Evolutionary conservation across 2,329 filamentous ascomycete species (phyloP).

Genomic region (Monosporascus ibericus): DNA sequence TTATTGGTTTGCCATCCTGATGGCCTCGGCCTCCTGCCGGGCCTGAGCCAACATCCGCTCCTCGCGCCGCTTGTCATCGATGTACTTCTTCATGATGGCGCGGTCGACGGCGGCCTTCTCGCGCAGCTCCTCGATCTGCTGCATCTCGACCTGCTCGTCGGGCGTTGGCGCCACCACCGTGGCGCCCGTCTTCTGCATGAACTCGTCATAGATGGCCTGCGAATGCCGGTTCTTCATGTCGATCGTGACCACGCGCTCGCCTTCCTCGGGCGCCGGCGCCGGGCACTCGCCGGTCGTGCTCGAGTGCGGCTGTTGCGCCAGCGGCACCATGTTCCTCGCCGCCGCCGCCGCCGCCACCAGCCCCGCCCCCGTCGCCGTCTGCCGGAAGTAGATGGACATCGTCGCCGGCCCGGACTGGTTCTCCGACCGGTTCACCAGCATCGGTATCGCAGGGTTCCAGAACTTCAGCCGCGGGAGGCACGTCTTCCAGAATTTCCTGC

Average conservation of each 20-base stretch:
- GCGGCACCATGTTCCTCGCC: slow-evolving; percentile 20
- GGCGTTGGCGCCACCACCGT: slow-evolving; percentile 47
- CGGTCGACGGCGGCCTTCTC: slow-evolving; percentile 49
- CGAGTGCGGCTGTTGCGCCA: slow-evolving; percentile 37
- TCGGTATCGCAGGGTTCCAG: slow-evolving; percentile 80
- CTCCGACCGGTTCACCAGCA: slow-evolving; percentile 68
- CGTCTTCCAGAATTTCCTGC: slow-evolving; percentile 81
- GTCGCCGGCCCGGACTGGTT: slow-evolving; percentile 51
- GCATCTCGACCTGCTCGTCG: slow-evolving; percentile 54
- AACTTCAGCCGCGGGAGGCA: slow-evolving; percentile 85
- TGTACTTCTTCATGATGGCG: slow-evolving; percentile 43
- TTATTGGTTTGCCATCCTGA: slow-evolving; percentile 30
- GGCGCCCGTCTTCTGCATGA: slow-evolving; percentile 59
- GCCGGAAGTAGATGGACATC: slow-evolving; percentile 60
- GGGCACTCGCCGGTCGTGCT: slow-evolving; percentile 42
- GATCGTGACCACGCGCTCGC: slow-evolving; percentile 47
- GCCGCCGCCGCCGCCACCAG: slow-evolving; percentile 9
- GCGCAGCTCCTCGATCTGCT: slow-evolving; percentile 48
- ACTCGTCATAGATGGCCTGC: slow-evolving; percentile 54
- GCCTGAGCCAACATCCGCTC: slow-evolving; percentile 52
- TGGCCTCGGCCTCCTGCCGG: slow-evolving; percentile 41
- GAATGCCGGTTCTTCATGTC: slow-evolving; percentile 60
- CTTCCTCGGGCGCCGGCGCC: slow-evolving; percentile 40
- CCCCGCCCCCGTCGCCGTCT: slow-evolving; percentile 20
- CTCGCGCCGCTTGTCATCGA: slow-evolving; percentile 56